Percentiles rank a stretch among this genome's conserved stretches.
Evolutionary conservation across 2,329 filamentous ascomycete genomes (phyloP).

Genomic region (Ilyonectria sp.): DNA sequence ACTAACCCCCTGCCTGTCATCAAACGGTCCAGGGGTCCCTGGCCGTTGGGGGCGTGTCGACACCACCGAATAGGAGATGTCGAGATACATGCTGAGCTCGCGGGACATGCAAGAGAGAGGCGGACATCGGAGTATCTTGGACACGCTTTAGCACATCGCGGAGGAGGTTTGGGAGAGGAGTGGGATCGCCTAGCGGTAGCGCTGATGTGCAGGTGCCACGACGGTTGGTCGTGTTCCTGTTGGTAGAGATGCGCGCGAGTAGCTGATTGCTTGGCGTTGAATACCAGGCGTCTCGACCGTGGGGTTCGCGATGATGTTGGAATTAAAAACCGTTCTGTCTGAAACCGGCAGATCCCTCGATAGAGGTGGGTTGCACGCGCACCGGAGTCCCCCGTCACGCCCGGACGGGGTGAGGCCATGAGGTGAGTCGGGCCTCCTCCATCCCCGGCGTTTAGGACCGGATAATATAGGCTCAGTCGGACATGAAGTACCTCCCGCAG

Average conservation of each 20-base stretch:
- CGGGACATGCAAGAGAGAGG: slow-evolving; percentile 14
- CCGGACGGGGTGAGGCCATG: slow-evolving; percentile 4
- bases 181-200: background rate
- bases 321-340: background rate
- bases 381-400: slow-evolving; percentile 4
- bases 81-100: slow-evolving; percentile 10
- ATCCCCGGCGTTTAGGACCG: slow-evolving; percentile 11
- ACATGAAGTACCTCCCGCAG: background rate
- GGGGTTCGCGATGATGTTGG: background rate
- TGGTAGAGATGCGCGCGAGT: background rate
- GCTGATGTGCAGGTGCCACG: background rate
- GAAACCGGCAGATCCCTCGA: slow-evolving; percentile 4
- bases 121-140: background rate
- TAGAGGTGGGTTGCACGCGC: slow-evolving; percentile 10
- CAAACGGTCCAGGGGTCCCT: slow-evolving; percentile 5
- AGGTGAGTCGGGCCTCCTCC: slow-evolving; percentile 2
- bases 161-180: slow-evolving; percentile 5
- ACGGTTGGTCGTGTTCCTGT: background rate
- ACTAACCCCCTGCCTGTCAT: slow-evolving; percentile 10
- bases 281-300: background rate
- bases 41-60: background rate
- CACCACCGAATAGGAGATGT: slow-evolving; percentile 12
- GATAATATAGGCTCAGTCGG: slow-evolving; percentile 8
- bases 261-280: background rate
- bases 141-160: background rate